Percentiles rank a stretch among this genome's conserved stretches.
Conservation (phyloP, 1,284 basidiomycete genomes). For the Ustilago trichophora region DNA sequence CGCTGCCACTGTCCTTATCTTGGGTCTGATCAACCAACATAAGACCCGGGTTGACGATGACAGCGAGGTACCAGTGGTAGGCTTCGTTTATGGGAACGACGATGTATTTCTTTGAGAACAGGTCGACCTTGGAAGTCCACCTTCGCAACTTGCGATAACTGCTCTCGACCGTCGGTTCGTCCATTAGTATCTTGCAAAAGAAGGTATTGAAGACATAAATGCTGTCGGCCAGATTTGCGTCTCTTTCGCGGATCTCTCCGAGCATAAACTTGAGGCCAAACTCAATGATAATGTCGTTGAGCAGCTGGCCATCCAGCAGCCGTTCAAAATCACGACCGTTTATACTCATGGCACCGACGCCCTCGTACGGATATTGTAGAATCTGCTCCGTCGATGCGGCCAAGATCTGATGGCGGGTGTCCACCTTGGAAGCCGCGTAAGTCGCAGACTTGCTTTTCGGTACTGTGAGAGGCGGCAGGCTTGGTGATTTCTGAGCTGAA, state of each 20-base stretch:
- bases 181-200: conserved; percentile 93
- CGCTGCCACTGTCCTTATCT: not conserved
- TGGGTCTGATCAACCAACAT: conserved; percentile 6
- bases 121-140: conserved; percentile 87
- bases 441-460: conserved; percentile 4
- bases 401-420: not conserved
- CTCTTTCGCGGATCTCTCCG: conserved; percentile 51
- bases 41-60: conserved; percentile 81
- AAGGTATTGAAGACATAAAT: conserved; percentile 95
- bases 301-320: conserved; percentile 54
- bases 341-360: conserved; percentile 48
- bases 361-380: conserved; percentile 52
- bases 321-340: conserved; percentile 44
- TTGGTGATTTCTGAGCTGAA: not conserved
- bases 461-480: not conserved
- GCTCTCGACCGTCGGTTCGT: conserved; percentile 67
- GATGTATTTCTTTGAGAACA: conserved; percentile 91
- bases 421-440: not conserved
- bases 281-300: conserved; percentile 96
- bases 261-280: conserved; percentile 84
- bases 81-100: conserved; percentile 97
- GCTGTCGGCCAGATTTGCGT: conserved; percentile 76
- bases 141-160: conserved; percentile 86
- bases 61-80: conserved; percentile 95
- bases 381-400: conserved; percentile 12